phyloP scores from a whole-genome alignment of 2,329 filamentous ascomycete genomes.

The Alternaria infectoria region DNA sequence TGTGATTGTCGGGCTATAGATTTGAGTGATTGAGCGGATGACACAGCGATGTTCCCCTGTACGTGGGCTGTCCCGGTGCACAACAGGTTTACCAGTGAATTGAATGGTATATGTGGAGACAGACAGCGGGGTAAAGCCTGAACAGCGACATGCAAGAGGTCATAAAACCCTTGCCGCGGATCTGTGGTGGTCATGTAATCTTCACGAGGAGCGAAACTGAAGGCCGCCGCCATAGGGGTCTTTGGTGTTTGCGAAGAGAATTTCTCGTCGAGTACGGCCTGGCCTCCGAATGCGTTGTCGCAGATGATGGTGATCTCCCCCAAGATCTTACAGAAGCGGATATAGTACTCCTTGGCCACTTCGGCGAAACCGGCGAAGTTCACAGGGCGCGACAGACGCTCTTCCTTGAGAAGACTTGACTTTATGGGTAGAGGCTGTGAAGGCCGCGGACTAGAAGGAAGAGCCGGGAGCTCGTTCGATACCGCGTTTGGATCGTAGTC shows the following conservation, averaged over 20 bases:
- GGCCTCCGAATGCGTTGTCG: slow-evolving; percentile 95
- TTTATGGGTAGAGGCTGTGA: slow-evolving; percentile 42
- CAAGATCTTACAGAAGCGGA: slow-evolving; percentile 90
- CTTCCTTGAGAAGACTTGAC: slow-evolving; percentile 59
- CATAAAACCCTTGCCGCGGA: slow-evolving; percentile 93
- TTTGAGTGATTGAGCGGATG: slow-evolving; percentile 90
- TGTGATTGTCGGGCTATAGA: slow-evolving; percentile 93
- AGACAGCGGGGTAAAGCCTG: slow-evolving; percentile 94
- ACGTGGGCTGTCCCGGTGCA: slow-evolving; percentile 98
- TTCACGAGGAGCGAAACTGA: slow-evolving; percentile 85
- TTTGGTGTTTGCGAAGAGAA: slow-evolving; percentile 87
- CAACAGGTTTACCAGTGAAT: slow-evolving; percentile 88
- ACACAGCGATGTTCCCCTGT: slow-evolving; percentile 87
- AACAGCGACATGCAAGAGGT: slow-evolving; percentile 91
- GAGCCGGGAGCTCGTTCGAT: slow-evolving; percentile 41
- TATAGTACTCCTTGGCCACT: slow-evolving; percentile 81
- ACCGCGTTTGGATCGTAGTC: slow-evolving; percentile 54
- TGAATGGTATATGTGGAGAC: slow-evolving; percentile 88
- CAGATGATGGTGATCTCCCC: slow-evolving; percentile 96
- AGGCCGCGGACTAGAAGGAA: slow-evolving; percentile 44
- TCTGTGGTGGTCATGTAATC: slow-evolving; percentile 76
- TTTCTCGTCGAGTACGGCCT: slow-evolving; percentile 94
- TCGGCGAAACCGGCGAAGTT: slow-evolving; percentile 71
- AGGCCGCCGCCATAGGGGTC: slow-evolving; percentile 92
- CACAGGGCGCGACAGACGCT: slow-evolving; percentile 69